phyloP scores from a whole-genome alignment of 192 early-diverging fungal species.

The Cetraspora pellucida region DNA sequence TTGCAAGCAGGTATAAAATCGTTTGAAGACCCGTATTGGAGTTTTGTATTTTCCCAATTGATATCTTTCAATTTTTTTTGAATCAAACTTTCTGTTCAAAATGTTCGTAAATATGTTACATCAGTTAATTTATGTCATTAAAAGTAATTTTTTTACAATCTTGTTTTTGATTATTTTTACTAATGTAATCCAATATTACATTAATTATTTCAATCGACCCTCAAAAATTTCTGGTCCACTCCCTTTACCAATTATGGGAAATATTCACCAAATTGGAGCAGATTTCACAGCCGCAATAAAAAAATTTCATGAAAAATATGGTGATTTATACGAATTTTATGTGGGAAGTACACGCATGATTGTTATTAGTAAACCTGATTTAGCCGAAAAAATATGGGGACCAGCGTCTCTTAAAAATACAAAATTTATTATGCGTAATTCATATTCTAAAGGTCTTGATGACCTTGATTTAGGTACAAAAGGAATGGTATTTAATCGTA shows the following conservation, averaged over 20 bases:
- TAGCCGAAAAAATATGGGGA: conserved; percentile 13
- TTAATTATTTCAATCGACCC: not conserved
- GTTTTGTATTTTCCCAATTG: too few species aligned
- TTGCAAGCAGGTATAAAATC: too few species aligned
- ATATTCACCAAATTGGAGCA: not conserved
- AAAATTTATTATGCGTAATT: not conserved
- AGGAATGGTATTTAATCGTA: not conserved
- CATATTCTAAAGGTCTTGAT: not conserved
- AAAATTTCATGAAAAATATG: conserved; percentile 9
- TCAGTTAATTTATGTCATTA: too few species aligned
- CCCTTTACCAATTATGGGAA: conserved; percentile 26
- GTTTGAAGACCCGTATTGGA: too few species aligned
- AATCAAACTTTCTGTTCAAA: too few species aligned
- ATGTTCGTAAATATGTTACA: too few species aligned
- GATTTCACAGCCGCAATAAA: not conserved
- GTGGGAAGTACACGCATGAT: not conserved
- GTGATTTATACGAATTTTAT: conserved; percentile 14
- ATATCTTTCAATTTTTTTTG: too few species aligned
- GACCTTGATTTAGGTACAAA: not conserved
- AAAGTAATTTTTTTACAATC: too few species aligned
- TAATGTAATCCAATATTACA: conserved; percentile 1
- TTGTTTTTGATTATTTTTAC: not conserved
- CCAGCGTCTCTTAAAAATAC: conserved; percentile 9
- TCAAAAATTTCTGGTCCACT: conserved; percentile 25
- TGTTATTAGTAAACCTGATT: conserved; percentile 10